Evolutionary conservation across 148 eudicot genomes (phyloP), one percentile per base, ranked within the genome.

Genomic region (Selenicereus undatus): DNA sequence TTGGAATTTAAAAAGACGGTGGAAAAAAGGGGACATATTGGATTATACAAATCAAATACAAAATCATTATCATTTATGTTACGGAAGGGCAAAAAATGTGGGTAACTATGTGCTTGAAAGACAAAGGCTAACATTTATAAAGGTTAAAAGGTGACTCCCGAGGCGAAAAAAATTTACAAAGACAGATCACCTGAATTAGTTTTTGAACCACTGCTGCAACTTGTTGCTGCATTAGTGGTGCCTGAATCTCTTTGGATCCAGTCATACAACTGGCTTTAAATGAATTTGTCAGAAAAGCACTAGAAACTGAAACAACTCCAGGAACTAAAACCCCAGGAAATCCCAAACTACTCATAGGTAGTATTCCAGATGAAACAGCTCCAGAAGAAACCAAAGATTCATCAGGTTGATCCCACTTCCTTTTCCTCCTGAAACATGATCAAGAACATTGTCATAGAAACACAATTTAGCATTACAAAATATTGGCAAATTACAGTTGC

Each of bases 381-480:
- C 91, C 91, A 30, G 85, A 88, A 51, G 94, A 79, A 76, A 90
- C 81, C 83, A 95, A 86, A 43, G 93, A 87, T 85, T 93, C 92
- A 4, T 90, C 99, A 32, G 97, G 97, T 84, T 92, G 97, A 90
- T 95, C 99, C 99, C 97, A 95, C 86, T 84, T 93, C 79, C 97
- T 90, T 91, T 90, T 93, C 83, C 82, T 92, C 83, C 99, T 95
- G 81, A 71, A 87, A 80, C 58, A 82, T 66, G 13, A 43, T 5
- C 76, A 12, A 80, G 64, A 70, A 39, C 48, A 77, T 54, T 56
- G 65, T 42, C 27, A 29, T 30, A 43, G 27, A n/a, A 21, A 36
- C 10, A 62, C 42, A 12, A 50, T 54, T 39, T 21, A 71, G 22
- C 32, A 56, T 21, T 35, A 24, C 64, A 54, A 8, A 50, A 76